phyloP scores from a whole-genome alignment of 2,329 filamentous ascomycete species.

The Aspergillus hortae region DNA sequence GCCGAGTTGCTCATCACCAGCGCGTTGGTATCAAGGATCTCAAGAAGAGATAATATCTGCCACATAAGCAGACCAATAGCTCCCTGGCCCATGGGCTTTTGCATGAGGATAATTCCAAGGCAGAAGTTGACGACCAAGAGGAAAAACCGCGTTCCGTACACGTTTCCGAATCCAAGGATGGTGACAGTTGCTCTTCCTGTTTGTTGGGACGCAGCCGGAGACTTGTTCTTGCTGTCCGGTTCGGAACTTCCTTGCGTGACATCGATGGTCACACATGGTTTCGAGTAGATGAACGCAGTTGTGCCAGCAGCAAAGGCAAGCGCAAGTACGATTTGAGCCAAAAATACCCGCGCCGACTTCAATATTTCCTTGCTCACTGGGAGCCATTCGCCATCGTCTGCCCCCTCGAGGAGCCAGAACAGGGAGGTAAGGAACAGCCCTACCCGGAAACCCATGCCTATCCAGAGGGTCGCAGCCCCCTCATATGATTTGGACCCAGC shows the following conservation, averaged over 20 bases:
- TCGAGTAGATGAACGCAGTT: conserved; percentile 79
- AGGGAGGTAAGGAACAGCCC: conserved; percentile 71
- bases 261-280: conserved; percentile 75
- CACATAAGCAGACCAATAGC: conserved; percentile 78
- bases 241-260: conserved; percentile 45
- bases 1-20: conserved; percentile 59
- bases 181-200: conserved; percentile 55
- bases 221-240: conserved; percentile 43
- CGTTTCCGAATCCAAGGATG: conserved; percentile 86
- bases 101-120: conserved; percentile 71
- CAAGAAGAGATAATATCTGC: conserved; percentile 76
- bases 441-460: conserved; percentile 72
- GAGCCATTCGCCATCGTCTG: conserved; percentile 79
- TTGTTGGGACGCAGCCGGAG: conserved; percentile 21
- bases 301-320: conserved; percentile 80
- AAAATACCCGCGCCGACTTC: conserved; percentile 69
- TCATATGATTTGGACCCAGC: conserved; percentile 80
- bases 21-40: conserved; percentile 60
- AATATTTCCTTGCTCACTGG: conserved; percentile 58
- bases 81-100: conserved; percentile 92
- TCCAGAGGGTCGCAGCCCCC: conserved; percentile 79
- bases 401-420: conserved; percentile 88
- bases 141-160: conserved; percentile 87
- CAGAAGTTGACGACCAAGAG: conserved; percentile 77
- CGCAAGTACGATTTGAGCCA: conserved; percentile 77